Percentiles rank a stretch among this genome's conserved stretches.
Conservation (phyloP, 176 grass and related monocot species). For the Oryza longistaminata region DNA sequence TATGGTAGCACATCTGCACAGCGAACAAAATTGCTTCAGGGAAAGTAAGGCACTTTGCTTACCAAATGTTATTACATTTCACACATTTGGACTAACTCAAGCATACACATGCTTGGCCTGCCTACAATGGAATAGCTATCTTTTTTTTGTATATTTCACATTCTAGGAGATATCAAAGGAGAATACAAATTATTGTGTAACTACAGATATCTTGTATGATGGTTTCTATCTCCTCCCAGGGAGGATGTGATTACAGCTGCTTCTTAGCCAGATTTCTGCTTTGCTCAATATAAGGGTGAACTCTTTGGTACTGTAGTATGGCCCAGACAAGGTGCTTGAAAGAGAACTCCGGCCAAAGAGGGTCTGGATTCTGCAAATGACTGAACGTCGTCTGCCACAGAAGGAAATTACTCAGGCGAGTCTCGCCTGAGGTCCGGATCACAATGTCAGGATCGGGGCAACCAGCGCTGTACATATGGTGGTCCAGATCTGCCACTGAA, state of each 20-base stretch:
- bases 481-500: conserved; percentile 60
- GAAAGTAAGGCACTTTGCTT: neutral
- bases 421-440: conserved; percentile 79
- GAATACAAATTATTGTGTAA: neutral
- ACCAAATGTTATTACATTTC: neutral
- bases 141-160: neutral
- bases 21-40: neutral
- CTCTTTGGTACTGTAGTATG: conserved; percentile 69
- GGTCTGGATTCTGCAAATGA: conserved; percentile 66
- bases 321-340: conserved; percentile 60
- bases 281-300: conserved; percentile 52
- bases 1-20: neutral
- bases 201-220: neutral
- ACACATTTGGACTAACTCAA: neutral
- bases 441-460: conserved; percentile 76
- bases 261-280: conserved; percentile 45
- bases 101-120: neutral
- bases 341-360: conserved; percentile 76
- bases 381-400: conserved; percentile 73
- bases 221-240: neutral
- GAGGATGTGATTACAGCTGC: conserved; percentile 29
- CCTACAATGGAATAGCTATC: neutral
- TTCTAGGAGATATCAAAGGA: neutral
- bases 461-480: conserved; percentile 50
- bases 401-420: conserved; percentile 85